Percentiles rank a stretch among this genome's conserved stretches.
Conservation (phyloP, 225 moss, liverwort and hornwort species). For the Pleurozium schreberi region DNA sequence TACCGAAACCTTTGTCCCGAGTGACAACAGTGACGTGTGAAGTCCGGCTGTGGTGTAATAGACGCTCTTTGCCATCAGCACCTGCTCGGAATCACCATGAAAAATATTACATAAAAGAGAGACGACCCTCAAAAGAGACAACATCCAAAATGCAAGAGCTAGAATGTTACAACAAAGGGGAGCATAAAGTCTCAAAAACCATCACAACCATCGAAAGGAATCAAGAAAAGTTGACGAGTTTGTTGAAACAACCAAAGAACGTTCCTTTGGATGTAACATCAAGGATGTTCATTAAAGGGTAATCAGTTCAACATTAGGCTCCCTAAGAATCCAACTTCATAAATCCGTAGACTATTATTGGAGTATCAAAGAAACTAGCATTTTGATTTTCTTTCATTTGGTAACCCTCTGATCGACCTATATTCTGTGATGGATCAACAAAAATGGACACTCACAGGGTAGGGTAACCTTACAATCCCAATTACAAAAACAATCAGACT, state of each 20-base stretch:
- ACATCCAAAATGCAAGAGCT: neutral
- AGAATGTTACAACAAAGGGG: neutral
- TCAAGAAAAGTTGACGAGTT: neutral
- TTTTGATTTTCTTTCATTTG: neutral
- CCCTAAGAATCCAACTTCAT: too few species aligned
- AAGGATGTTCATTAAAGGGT: neutral
- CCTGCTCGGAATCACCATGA: slow-evolving; percentile 1
- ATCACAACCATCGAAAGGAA: neutral
- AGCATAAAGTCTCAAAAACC: neutral
- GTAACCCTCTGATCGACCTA: too few species aligned
- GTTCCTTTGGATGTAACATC: neutral
- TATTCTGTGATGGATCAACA: neutral
- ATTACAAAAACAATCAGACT: neutral
- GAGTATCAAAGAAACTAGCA: neutral
- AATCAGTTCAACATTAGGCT: neutral
- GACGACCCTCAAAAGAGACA: neutral
- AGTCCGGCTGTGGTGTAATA: slow-evolving; percentile 42
- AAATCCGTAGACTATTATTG: neutral
- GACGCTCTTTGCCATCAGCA: slow-evolving; percentile 36
- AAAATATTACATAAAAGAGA: neutral
- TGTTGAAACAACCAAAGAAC: neutral
- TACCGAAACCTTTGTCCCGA: slow-evolving; percentile 53
- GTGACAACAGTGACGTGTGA: slow-evolving; percentile 44
- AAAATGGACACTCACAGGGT: neutral
- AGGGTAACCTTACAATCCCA: neutral